Evolutionary conservation across 1,284 basidiomycete species (phyloP).

Genomic region (Porodaedalea pini): DNA sequence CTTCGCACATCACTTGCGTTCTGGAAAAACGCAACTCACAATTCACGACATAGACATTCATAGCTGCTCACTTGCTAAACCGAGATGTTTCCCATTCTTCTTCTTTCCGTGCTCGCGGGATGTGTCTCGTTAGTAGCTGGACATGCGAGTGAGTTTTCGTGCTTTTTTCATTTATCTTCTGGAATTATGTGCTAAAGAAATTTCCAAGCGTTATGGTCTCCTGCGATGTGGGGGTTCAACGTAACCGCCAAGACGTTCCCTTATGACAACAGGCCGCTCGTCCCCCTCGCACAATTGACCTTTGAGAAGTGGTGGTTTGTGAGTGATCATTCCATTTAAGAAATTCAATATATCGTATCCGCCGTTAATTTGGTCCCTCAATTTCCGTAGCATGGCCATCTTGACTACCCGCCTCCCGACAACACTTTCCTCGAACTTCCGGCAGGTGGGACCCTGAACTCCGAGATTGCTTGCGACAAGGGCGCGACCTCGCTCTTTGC

Average conservation of each 20-base stretch:
- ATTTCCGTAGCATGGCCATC: conserved; percentile 45
- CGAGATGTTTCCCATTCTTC: not conserved
- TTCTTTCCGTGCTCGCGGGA: not conserved
- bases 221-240: conserved; percentile 51
- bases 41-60: not conserved
- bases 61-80: not conserved
- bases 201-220: conserved; percentile 31
- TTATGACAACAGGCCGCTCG: conserved; percentile 55
- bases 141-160: conserved; percentile 12
- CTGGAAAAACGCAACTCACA: not conserved
- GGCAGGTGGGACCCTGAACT: conserved; percentile 46
- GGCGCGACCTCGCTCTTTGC: conserved; percentile 50
- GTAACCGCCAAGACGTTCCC: conserved; percentile 46
- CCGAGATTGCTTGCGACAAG: conserved; percentile 56
- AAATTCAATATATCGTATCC: not conserved
- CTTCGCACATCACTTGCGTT: not conserved
- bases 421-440: conserved; percentile 57
- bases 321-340: not conserved
- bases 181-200: not conserved
- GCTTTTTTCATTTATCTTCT: not conserved
- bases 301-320: conserved; percentile 71
- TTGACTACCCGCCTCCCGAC: conserved; percentile 50
- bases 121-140: not conserved
- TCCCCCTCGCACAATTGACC: conserved; percentile 48
- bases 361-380: not conserved